phyloP scores from a whole-genome alignment of 1,284 basidiomycete genomes.

The Mycosarcoma maydis region DNA sequence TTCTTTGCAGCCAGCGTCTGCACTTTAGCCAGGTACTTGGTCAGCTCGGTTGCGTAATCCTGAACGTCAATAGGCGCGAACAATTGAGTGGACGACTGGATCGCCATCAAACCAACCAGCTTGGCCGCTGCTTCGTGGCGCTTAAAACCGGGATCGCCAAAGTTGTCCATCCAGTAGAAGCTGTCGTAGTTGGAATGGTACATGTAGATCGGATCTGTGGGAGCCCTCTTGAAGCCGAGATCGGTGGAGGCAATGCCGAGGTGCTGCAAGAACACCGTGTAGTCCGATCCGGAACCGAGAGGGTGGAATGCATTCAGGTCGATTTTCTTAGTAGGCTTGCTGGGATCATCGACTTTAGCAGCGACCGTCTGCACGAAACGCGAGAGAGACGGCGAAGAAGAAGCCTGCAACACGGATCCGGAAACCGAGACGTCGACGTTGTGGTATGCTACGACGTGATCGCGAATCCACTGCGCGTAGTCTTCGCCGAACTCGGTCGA shows the following conservation, averaged over 20 bases:
- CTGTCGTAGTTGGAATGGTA: slow-evolving; percentile 80
- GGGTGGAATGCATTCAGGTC: slow-evolving; percentile 31
- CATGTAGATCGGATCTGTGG: slow-evolving; percentile 66
- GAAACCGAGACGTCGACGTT: slow-evolving; percentile 80
- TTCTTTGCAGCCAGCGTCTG: slow-evolving; percentile 27
- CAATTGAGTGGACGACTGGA: slow-evolving; percentile 75
- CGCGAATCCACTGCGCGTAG: slow-evolving; percentile 80
- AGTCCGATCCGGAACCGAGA: slow-evolving; percentile 73
- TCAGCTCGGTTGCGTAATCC: slow-evolving; percentile 51
- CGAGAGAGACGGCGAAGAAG: slow-evolving; percentile 80
- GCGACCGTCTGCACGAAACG: slow-evolving; percentile 78
- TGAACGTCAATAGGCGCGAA: slow-evolving; percentile 79
- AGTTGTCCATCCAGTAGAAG: slow-evolving; percentile 78
- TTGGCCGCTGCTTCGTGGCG: slow-evolving; percentile 78
- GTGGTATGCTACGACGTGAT: slow-evolving; percentile 84
- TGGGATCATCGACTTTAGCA: slow-evolving; percentile 70
- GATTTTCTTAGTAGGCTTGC: slow-evolving; percentile 18
- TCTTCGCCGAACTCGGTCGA: slow-evolving; percentile 90
- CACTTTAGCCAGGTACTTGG: slow-evolving; percentile 46
- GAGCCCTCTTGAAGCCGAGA: slow-evolving; percentile 62
- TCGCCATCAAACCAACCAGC: slow-evolving; percentile 68
- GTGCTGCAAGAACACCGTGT: slow-evolving; percentile 76
- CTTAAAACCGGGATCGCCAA: slow-evolving; percentile 79
- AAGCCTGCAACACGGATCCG: slow-evolving; percentile 74
- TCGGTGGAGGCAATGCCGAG: slow-evolving; percentile 68